These are phyloP conservation scores for Moesziomyces sp. DNA, from an alignment of 1,284 basidiomycete genomes.

Conservation along the genomic window DNA sequence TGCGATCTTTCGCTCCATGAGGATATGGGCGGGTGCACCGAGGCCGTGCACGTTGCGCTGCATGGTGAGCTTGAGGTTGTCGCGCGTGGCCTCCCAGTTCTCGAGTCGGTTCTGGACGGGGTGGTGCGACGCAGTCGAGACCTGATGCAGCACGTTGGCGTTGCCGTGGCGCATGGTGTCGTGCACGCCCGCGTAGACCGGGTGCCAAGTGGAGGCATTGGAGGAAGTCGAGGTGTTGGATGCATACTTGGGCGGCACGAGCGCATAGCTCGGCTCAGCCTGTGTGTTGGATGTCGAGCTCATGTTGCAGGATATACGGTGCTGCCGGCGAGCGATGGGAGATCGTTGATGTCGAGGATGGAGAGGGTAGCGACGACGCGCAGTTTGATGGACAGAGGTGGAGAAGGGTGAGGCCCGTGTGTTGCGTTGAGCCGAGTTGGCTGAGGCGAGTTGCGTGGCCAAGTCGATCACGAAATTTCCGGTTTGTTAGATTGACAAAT, in stretches of 20 bases:
- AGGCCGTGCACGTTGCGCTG: conserved; percentile 86
- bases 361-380: not conserved
- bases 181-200: conserved; percentile 60
- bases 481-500: too few species aligned
- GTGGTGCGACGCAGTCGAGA: conserved; percentile 49
- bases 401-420: not conserved
- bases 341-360: conserved; percentile 1
- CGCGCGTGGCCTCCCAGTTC: conserved; percentile 87
- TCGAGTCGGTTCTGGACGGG: conserved; percentile 65
- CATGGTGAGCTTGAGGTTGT: conserved; percentile 84
- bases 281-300: conserved; percentile 26
- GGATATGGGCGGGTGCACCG: conserved; percentile 83
- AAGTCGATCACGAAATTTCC: not conserved
- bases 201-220: conserved; percentile 52
- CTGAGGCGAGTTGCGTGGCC: not conserved
- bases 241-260: conserved; percentile 46
- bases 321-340: not conserved
- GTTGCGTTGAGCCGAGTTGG: not conserved
- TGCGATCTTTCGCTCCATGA: conserved; percentile 94
- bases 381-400: not conserved
- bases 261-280: conserved; percentile 37
- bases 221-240: conserved; percentile 37
- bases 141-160: conserved; percentile 54
- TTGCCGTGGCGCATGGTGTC: conserved; percentile 63
- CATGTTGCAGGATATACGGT: conserved; percentile 7